Conservation (phyloP, 257 asterid genomes). For the Ophiorrhiza pumila region DNA sequence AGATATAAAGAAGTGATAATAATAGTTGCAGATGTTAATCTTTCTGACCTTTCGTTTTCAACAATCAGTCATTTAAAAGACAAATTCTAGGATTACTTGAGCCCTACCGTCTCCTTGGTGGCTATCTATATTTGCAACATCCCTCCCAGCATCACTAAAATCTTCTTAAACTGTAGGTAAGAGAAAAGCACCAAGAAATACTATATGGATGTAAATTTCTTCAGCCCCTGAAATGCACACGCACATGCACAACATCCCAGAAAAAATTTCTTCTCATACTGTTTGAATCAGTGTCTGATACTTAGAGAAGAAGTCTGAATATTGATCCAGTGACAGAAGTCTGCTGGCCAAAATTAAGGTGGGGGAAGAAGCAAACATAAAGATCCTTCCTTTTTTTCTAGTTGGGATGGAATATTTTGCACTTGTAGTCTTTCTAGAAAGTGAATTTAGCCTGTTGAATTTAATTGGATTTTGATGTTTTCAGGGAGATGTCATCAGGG, state of each 20-base stretch:
- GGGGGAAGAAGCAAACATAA: background rate
- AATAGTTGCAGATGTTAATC: conserved; percentile 1
- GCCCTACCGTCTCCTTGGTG: background rate
- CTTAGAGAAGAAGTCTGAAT: background rate
- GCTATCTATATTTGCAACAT: background rate
- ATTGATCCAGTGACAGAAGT: background rate
- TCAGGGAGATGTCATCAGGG: conserved; percentile 30
- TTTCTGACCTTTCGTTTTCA: conserved; percentile 17
- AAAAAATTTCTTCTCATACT: background rate
- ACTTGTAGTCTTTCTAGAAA: too few relatives aligned
- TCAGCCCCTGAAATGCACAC: background rate
- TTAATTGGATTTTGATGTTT: background rate
- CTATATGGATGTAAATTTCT: background rate
- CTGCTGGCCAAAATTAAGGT: background rate
- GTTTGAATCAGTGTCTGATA: background rate
- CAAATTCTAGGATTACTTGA: conserved; percentile 3
- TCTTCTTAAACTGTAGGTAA: conserved; percentile 4
- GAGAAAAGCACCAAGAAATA: background rate
- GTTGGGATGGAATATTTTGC: background rate
- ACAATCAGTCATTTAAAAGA: background rate
- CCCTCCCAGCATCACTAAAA: background rate
- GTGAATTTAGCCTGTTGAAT: background rate
- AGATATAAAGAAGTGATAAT: conserved; percentile 14
- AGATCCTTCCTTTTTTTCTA: background rate
- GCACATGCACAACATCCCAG: background rate